Base-by-base conservation (phyloP, 2,329 filamentous ascomycete genomes). In the Nothopassalora personata region DNA sequence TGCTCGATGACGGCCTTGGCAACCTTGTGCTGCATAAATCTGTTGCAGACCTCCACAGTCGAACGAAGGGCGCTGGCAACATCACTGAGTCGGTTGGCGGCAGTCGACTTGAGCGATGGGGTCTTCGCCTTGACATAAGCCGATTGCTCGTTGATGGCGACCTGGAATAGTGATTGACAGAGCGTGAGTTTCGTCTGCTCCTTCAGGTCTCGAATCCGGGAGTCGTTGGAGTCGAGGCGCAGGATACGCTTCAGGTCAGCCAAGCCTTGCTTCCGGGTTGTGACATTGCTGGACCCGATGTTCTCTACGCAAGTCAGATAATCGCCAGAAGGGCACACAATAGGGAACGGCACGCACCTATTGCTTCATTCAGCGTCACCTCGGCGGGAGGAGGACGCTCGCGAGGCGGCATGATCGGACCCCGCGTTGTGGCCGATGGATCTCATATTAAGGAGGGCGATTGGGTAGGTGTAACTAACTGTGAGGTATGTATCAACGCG, bases 131-230 rank as follows among this genome's bases (percentile, higher is more conserved):
- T 82, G 57, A 83, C 80, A 64, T 84, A 88, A 18, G 75, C 71
- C 9, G 85, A 79, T 70, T 90, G 91, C 66, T 96, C 91, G 13
- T 80, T 74, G 18, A 86, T 72, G 1, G 82, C 82, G 69, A 81
- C 87, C 56, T 83, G 81, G 70, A 97, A 96, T 2, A 97, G 77
- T 1, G 84, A 83, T 68, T 97, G 91, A 67, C 90, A 90, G 47
- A 97, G 85, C 60, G 83, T 83, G 69, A 94, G 88, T 66, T 89
- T 96, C n/a, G 83, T 83, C 70, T 88, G 89, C 70, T 96, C 90
- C 49, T 82, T 83, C 34, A 96, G 77, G 10, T 34, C 47, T 34
- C 77, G 73, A 62, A 77, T 65, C 48, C 65, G 73, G 30, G 72
- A 61, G 62, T 71, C 77, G 30, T 72, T 75, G 66, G 76, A 80